A percentile compares a stretch with the other conserved stretches of the same genome.
Evolutionary conservation across 768 basidiomycete genomes (phyloP).

Genomic region (Mycena leptocephala): DNA sequence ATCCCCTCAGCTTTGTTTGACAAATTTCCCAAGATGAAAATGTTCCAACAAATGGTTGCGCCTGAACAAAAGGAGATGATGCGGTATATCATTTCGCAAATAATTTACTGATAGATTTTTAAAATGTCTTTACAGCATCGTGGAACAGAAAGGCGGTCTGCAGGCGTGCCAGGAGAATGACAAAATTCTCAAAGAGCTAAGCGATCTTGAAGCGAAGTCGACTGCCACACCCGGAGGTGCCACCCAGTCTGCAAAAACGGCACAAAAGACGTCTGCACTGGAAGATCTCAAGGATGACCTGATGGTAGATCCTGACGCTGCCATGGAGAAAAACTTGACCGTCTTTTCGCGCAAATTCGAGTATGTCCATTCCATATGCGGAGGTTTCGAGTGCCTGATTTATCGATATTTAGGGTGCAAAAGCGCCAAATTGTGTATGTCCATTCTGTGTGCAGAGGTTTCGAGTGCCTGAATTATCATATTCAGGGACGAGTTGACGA

Average conservation of each 20-base stretch:
- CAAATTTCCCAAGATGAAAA: no score
- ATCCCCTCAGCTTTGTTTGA: no score
- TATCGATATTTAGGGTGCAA: conserved; percentile 40
- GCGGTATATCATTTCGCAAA: conserved; percentile 4
- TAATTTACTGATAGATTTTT: background rate
- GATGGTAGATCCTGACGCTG: conserved; percentile 41
- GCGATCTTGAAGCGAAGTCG: conserved; percentile 31
- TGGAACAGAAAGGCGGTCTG: conserved; percentile 44
- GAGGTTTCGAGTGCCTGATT: background rate
- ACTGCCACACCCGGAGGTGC: background rate
- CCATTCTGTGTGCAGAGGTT: background rate
- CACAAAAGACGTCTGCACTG: conserved; percentile 15
- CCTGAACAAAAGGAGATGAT: conserved; percentile 45
- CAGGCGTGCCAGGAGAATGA: conserved; percentile 44
- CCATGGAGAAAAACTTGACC: conserved; percentile 46
- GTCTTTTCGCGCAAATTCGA: conserved; percentile 53
- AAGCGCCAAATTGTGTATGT: conserved; percentile 45
- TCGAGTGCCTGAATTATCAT: background rate
- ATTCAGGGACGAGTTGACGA: conserved; percentile 43
- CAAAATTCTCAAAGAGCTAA: conserved; percentile 41
- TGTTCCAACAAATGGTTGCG: conserved; percentile 41
- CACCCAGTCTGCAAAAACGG: background rate
- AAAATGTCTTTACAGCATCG: conserved; percentile 12
- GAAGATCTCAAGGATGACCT: conserved; percentile 44
- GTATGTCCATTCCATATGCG: background rate